Conservation (phyloP, 768 basidiomycete genomes). For the Rhodocollybia butyracea region DNA sequence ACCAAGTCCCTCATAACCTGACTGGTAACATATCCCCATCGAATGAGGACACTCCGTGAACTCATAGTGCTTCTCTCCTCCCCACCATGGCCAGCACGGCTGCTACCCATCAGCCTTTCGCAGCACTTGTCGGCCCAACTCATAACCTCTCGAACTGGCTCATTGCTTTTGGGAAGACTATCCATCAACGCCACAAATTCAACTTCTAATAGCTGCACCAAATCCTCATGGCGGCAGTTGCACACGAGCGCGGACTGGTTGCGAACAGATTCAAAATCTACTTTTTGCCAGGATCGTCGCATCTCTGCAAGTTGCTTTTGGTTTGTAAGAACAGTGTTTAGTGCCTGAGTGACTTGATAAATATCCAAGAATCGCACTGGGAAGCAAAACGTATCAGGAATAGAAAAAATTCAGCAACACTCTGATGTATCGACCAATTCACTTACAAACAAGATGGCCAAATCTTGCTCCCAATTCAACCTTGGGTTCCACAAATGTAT, state of each 20-base stretch:
- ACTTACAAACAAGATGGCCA: slow-evolving; percentile 85
- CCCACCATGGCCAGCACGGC: slow-evolving; percentile 47
- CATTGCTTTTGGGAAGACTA: slow-evolving; percentile 62
- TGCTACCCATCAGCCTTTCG: slow-evolving; percentile 75
- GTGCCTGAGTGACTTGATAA: slow-evolving; percentile 86
- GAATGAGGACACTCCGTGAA: slow-evolving; percentile 82
- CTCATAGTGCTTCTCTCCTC: slow-evolving; percentile 83
- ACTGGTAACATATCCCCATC: slow-evolving; percentile 91
- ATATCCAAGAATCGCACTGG: slow-evolving; percentile 93
- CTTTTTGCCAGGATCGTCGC: slow-evolving; percentile 83
- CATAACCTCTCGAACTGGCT: slow-evolving; percentile 87
- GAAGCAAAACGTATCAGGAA: slow-evolving; percentile 13
- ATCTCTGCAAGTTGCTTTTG: slow-evolving; percentile 83
- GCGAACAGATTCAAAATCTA: slow-evolving; percentile 88
- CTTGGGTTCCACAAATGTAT: slow-evolving; percentile 89
- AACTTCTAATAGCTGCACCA: slow-evolving; percentile 80
- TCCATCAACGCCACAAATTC: slow-evolving; percentile 82
- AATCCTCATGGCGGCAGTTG: slow-evolving; percentile 89
- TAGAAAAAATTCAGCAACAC: slow-evolving; percentile 3
- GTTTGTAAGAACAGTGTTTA: slow-evolving; percentile 85
- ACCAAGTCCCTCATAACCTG: slow-evolving; percentile 92
- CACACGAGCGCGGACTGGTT: slow-evolving; percentile 92
- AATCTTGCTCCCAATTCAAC: slow-evolving; percentile 89
- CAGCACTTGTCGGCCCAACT: slow-evolving; percentile 90
- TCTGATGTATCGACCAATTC: no score